phyloP scores from a whole-genome alignment of 169 alveolate genomes.

The Theileria sp. region DNA sequence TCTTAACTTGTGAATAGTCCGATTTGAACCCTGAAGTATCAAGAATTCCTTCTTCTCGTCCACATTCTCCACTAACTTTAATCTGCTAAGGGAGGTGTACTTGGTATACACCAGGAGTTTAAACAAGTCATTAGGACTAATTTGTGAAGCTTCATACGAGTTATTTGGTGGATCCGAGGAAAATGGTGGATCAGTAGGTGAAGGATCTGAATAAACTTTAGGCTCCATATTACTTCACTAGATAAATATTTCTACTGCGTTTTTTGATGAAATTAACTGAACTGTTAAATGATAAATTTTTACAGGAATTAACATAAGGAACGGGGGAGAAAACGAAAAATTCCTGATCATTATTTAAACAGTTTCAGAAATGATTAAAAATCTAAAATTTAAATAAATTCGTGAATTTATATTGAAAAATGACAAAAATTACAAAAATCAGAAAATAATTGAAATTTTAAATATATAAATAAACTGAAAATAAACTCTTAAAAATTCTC shows the following conservation, averaged over 20 bases:
- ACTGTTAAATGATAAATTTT: neutral
- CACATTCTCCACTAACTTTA: constrained; percentile 12
- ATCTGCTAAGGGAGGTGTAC: constrained; percentile 38
- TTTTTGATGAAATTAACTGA: neutral
- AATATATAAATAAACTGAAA: neutral
- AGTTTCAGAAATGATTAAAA: too few relatives aligned
- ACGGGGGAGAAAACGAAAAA: neutral
- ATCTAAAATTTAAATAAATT: too few relatives aligned
- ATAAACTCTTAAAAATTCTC: neutral
- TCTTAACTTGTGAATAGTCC: constrained; percentile 13
- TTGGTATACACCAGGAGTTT: constrained; percentile 41
- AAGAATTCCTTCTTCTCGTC: constrained; percentile 28
- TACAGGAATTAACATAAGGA: too few relatives aligned
- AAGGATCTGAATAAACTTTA: neutral
- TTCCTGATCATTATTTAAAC: neutral
- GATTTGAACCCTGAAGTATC: constrained; percentile 42
- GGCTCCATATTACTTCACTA: neutral
- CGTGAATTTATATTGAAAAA: too few relatives aligned
- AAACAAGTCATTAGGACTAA: constrained; percentile 6
- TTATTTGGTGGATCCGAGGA: neutral
- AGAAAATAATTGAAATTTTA: too few relatives aligned
- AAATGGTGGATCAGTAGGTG: constrained; percentile 4
- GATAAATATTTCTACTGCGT: neutral
- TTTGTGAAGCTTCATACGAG: neutral
- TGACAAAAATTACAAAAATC: too few relatives aligned